Evolutionary conservation across 352 stramenopile genomes (phyloP).

Genomic region (Pythium sp.): DNA sequence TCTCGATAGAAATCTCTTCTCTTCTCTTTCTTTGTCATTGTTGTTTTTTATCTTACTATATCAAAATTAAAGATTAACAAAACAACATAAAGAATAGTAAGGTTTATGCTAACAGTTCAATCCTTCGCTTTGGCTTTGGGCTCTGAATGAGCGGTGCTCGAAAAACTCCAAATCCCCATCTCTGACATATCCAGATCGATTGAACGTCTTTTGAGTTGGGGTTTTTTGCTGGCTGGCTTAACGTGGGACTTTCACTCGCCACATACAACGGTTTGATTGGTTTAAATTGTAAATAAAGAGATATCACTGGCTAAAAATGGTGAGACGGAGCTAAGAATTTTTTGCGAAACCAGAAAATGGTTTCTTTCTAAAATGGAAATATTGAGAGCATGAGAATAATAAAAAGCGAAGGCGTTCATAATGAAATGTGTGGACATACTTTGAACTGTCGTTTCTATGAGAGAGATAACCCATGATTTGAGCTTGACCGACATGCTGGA

Average conservation of each 20-base stretch:
- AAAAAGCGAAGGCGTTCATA: not conserved
- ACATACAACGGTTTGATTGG: not conserved
- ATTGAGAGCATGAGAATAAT: not conserved
- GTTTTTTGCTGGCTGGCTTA: not conserved
- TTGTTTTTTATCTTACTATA: too few relatives aligned
- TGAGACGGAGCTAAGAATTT: not conserved
- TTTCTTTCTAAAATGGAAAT: slow-evolving; percentile 10
- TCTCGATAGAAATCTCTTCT: too few relatives aligned
- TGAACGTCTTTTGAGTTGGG: not conserved
- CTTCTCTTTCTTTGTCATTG: too few relatives aligned
- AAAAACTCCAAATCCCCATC: not conserved
- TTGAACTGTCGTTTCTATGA: not conserved
- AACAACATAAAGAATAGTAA: too few relatives aligned
- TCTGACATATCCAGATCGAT: not conserved
- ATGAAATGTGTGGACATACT: not conserved
- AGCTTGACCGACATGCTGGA: not conserved
- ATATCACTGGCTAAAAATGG: not conserved
- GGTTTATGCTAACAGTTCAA: too few relatives aligned
- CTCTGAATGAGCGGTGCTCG: too few relatives aligned
- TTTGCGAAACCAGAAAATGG: not conserved
- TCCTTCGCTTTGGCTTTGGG: too few relatives aligned
- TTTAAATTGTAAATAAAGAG: not conserved
- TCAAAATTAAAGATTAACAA: too few relatives aligned
- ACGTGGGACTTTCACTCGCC: not conserved
- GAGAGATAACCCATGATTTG: not conserved